Conservation (phyloP, 2,329 filamentous ascomycete genomes). For the Trichoderma harzianum region DNA sequence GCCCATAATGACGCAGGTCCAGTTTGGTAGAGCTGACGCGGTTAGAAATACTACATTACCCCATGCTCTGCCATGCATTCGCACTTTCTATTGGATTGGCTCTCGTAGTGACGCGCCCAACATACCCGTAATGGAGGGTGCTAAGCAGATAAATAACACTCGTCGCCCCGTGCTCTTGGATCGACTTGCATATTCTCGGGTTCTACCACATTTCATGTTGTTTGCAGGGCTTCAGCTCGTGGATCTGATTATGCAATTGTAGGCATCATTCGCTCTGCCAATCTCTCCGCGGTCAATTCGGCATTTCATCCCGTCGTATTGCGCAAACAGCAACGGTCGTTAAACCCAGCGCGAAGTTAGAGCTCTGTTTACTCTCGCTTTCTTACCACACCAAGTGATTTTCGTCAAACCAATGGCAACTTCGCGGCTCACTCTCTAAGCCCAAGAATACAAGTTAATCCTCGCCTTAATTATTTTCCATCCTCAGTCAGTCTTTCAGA, state of each 20-base stretch:
- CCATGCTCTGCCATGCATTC: background rate
- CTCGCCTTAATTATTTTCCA: background rate
- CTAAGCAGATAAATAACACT: background rate
- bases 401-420: background rate
- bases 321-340: background rate
- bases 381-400: background rate
- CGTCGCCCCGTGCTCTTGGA: background rate
- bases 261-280: background rate
- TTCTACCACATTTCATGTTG: background rate
- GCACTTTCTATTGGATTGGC: background rate
- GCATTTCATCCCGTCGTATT: background rate
- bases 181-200: background rate
- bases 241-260: background rate
- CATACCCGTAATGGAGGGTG: background rate
- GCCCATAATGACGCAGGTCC: background rate
- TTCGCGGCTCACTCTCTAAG: background rate
- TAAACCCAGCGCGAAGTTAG: background rate
- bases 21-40: background rate
- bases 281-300: background rate
- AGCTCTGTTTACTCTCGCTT: background rate
- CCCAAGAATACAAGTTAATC: background rate
- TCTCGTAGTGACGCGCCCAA: background rate
- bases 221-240: background rate
- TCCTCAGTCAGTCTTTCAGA: background rate
- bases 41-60: background rate